phyloP scores from a whole-genome alignment of 768 basidiomycete genomes.

The Lyophyllum semitale region DNA sequence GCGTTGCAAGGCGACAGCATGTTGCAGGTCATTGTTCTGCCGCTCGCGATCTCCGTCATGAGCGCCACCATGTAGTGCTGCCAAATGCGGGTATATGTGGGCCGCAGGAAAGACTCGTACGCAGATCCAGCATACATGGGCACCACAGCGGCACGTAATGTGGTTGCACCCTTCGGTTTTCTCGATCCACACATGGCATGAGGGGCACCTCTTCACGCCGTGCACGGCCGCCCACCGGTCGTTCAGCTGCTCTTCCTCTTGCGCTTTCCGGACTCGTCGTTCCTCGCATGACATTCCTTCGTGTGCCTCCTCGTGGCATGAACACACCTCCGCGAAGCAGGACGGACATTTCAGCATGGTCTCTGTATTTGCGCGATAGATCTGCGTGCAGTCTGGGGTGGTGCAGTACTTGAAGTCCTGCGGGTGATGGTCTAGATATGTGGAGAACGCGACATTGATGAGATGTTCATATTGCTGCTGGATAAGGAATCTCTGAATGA shows the following conservation, averaged over 20 bases:
- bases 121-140: constrained; percentile 60
- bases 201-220: constrained; percentile 50
- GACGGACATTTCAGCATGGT: constrained; percentile 48
- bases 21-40: too few species aligned
- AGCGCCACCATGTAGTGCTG: too few species aligned
- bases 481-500: constrained; percentile 53
- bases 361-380: constrained; percentile 46
- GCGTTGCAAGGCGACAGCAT: too few species aligned
- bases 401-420: constrained; percentile 66
- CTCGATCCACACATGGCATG: constrained; percentile 45
- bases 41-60: too few species aligned
- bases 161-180: constrained; percentile 60
- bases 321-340: constrained; percentile 50
- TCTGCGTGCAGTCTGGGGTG: constrained; percentile 70
- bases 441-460: constrained; percentile 52
- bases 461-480: constrained; percentile 51
- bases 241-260: constrained; percentile 42
- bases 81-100: too few species aligned
- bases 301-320: constrained; percentile 48
- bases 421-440: constrained; percentile 55
- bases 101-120: constrained; percentile 14
- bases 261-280: constrained; percentile 31
- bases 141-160: constrained; percentile 50
- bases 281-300: constrained; percentile 53
- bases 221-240: constrained; percentile 37